Evolutionary conservation across 139 green algal species (phyloP).

Genomic region (Dunaliella primolecta): DNA sequence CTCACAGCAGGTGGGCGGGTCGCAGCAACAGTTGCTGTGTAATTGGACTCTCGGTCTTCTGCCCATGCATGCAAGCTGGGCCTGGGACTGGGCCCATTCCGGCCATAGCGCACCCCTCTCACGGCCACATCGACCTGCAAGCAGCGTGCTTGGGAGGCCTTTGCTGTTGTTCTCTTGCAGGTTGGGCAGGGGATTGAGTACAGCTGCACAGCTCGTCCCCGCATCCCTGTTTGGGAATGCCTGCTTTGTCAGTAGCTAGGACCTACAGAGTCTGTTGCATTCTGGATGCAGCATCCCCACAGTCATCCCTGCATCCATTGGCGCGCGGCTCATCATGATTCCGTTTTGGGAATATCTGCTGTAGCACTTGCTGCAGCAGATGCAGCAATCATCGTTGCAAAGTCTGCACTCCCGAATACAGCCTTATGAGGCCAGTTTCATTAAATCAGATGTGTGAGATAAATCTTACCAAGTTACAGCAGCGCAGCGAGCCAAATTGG

Average conservation of each 20-base stretch:
- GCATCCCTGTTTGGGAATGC: too few relatives aligned
- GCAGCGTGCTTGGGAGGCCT: too few relatives aligned
- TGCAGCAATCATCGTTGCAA: background rate
- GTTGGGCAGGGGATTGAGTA: too few relatives aligned
- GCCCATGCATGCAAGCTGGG: background rate
- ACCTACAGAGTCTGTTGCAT: too few relatives aligned
- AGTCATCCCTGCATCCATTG: background rate
- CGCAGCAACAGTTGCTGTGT: background rate
- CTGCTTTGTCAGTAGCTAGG: too few relatives aligned
- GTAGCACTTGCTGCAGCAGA: too few relatives aligned
- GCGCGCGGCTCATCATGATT: too few relatives aligned
- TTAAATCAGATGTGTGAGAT: background rate
- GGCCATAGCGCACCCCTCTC: background rate
- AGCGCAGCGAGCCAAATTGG: background rate
- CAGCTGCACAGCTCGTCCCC: too few relatives aligned
- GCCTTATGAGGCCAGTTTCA: background rate
- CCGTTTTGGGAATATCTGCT: too few relatives aligned
- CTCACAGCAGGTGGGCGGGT: too few relatives aligned
- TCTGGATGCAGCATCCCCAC: background rate
- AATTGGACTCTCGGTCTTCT: background rate
- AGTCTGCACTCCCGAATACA: background rate
- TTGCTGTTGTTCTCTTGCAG: too few relatives aligned
- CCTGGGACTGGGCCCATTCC: background rate
- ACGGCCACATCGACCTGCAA: too few relatives aligned
- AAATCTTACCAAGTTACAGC: background rate